A percentile compares a stretch with the other conserved stretches of the same genome.
These are phyloP conservation scores for Sistotremastrum niveocremeum DNA, from an alignment of 768 basidiomycete species.

Conservation along the genomic window DNA sequence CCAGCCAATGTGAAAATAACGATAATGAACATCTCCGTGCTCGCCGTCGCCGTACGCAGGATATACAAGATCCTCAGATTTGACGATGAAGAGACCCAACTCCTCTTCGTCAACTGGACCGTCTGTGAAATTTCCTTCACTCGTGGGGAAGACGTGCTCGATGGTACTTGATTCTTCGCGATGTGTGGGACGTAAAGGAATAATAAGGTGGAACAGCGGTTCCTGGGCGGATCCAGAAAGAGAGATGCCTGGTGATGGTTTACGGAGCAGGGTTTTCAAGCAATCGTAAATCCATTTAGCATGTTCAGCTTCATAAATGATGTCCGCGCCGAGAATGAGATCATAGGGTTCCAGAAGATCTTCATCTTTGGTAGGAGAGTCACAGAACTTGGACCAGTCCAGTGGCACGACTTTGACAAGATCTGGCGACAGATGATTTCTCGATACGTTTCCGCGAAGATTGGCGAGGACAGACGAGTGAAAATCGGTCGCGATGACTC, in stretches of 20 bases:
- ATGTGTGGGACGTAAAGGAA: conserved; percentile 63
- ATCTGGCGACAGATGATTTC: conserved; percentile 18
- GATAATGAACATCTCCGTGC: no score
- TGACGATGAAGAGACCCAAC: no score
- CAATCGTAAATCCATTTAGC: conserved; percentile 32
- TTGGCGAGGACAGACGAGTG: conserved; percentile 36
- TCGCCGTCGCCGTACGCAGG: no score
- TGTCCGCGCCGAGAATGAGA: conserved; percentile 38
- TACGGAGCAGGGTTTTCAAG: conserved; percentile 24
- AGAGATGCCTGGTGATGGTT: conserved; percentile 7
- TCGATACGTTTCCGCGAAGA: conserved; percentile 27
- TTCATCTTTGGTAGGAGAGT: conserved; percentile 9
- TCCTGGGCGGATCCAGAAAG: conserved; percentile 8
- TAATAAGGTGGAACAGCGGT: conserved; percentile 51
- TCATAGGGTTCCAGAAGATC: conserved; percentile 23
- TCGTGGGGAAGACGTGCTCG: conserved; percentile 37
- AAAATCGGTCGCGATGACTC: conserved; percentile 35
- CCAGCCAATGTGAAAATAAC: no score
- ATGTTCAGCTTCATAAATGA: conserved; percentile 39
- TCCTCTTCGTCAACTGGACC: no score
- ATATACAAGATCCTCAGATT: no score
- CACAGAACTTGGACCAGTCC: conserved; percentile 26
- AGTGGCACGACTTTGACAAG: conserved; percentile 16
- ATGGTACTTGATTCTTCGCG: conserved; percentile 42
- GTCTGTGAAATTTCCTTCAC: neutral